Percentiles rank a stretch among this genome's conserved stretches.
phyloP scores from a whole-genome alignment of 495 filamentous ascomycete species.

The Hypoxylon perforatum region DNA sequence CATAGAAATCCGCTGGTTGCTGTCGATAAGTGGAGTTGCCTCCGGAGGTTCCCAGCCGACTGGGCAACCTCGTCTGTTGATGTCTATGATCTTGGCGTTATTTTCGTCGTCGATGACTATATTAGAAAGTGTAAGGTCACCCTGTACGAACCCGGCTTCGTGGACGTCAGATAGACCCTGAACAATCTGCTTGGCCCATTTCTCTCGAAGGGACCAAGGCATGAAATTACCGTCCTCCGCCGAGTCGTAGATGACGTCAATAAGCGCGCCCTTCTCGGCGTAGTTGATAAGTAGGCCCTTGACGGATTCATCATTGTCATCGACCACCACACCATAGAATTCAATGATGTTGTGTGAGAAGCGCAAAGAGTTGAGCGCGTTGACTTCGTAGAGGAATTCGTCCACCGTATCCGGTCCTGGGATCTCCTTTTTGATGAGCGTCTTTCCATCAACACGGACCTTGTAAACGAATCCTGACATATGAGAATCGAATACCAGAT shows the following conservation, averaged over 20 bases:
- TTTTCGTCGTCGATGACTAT: slow-evolving; percentile 89
- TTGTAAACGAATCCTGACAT: slow-evolving; percentile 98
- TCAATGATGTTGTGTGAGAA: slow-evolving; percentile 82
- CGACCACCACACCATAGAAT: slow-evolving; percentile 89
- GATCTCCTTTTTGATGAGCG: slow-evolving; percentile 97
- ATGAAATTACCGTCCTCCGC: slow-evolving; percentile 63
- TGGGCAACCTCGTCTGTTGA: slow-evolving; percentile 94
- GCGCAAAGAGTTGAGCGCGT: slow-evolving; percentile 84
- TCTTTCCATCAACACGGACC: slow-evolving; percentile 72
- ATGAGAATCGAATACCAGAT: slow-evolving; percentile 87
- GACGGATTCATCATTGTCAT: slow-evolving; percentile 77
- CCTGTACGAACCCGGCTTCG: slow-evolving; percentile 96
- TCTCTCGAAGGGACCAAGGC: slow-evolving; percentile 80
- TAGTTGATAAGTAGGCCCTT: slow-evolving; percentile 93
- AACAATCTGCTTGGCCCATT: slow-evolving; percentile 94
- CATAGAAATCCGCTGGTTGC: slow-evolving; percentile 94
- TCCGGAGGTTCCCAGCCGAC: slow-evolving; percentile 99
- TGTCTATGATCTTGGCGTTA: slow-evolving; percentile 97
- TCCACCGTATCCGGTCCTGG: slow-evolving; percentile 96
- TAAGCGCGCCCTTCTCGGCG: slow-evolving; percentile 86
- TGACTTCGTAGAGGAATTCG: slow-evolving; percentile 98
- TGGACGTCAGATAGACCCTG: slow-evolving; percentile 92
- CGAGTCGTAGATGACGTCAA: slow-evolving; percentile 88
- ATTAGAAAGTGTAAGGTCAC: slow-evolving; percentile 96
- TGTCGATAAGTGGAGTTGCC: slow-evolving; percentile 85